Base-by-base conservation (phyloP, 306 rosid genomes). In the Citrullus colocynthis region DNA sequence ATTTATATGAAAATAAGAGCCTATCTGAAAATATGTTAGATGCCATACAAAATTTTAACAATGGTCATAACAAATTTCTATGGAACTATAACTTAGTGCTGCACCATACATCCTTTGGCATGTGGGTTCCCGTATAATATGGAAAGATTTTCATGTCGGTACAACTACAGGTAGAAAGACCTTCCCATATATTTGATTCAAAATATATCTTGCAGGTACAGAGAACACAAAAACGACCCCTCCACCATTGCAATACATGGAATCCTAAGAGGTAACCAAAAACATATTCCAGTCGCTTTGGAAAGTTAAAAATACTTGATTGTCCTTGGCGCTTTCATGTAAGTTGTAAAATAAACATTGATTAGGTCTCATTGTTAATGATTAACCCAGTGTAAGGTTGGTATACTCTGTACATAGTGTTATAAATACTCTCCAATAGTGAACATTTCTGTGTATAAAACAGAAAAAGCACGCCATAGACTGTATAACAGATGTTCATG, bases 171-270 rank as follows among this genome's bases (percentile, higher is more conserved):
- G 30, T 58, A 7, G 56, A 75, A 57, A 75, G 49, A 42, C 24
- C 4, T 45, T 77, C 44, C 16, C 55, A 59, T 7, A 17, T 18
- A 8, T 64, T 76, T 87, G 79, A 80, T 83, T 67, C 41, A 48
- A 20, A 83, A 74, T 83, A 34, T 62, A 28, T 42, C 21, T 85
- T 84, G 86, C 92, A 90, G 96, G 82, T 78, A 15, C 79, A 30
- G 86, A 81, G 61, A 88, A 88, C 84, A 88, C 92, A 76, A 85
- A 71, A 78, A 86, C 85, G 76, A 88, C 88, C 54, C 96, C 96
- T 76, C 96, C 96, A 74, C 76, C 90, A 63, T 74, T 84, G 28
- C 96, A 90, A 81, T 84, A 81, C 86, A 90, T 90, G 96, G 92
- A 88, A 84, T 84, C 87, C 67, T 86, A 83, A 82, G 80, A 70